Conservation (phyloP, 169 alveolate species). For the Plasmodium malariae region DNA sequence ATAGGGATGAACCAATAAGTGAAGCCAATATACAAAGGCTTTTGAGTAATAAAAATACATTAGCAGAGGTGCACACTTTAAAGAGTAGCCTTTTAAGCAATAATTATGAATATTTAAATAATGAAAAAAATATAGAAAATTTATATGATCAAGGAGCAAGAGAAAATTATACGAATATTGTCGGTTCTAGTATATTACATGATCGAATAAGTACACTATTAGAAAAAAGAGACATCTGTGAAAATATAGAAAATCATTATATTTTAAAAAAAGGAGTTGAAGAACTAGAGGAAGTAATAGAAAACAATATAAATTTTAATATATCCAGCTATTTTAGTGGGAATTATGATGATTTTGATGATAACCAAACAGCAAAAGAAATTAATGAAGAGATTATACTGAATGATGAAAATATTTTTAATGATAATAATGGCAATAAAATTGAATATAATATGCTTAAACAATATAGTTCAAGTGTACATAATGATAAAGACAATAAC, state of each 20-base stretch:
- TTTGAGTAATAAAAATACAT: neutral
- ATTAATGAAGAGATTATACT: neutral
- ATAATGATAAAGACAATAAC: neutral
- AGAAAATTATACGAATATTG: neutral
- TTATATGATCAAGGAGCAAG: neutral
- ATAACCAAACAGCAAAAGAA: neutral
- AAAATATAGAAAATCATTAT: neutral
- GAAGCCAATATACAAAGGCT: neutral
- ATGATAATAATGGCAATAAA: neutral
- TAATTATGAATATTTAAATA: constrained; percentile 22
- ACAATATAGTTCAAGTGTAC: neutral
- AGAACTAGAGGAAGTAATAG: constrained; percentile 65
- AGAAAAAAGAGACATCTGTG: neutral
- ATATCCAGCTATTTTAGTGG: constrained; percentile 75
- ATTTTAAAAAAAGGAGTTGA: constrained; percentile 4
- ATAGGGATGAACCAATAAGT: neutral
- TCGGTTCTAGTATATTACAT: neutral
- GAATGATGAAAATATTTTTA: neutral
- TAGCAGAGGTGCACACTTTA: neutral
- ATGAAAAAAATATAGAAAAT: constrained; percentile 3
- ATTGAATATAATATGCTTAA: constrained; percentile 5
- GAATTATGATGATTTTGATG: constrained; percentile 27
- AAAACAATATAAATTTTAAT: constrained; percentile 58
- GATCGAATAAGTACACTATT: neutral
- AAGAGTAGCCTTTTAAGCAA: neutral